A percentile compares a stretch with the other conserved stretches of the same genome.
These are phyloP conservation scores for Picochlorum sp. DNA, from an alignment of 139 green algal genomes.

Conservation along the genomic window DNA sequence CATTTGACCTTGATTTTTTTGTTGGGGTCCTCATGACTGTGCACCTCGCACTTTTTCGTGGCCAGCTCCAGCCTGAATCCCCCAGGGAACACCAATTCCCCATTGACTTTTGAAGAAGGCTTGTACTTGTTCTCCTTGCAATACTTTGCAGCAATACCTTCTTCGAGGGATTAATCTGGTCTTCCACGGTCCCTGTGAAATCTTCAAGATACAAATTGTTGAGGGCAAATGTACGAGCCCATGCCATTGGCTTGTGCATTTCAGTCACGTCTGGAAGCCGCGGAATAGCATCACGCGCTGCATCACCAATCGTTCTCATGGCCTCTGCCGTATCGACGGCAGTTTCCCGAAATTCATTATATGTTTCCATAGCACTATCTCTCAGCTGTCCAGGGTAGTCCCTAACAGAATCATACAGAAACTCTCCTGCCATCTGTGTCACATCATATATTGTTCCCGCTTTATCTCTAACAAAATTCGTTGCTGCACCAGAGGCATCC, in stretches of 20 bases:
- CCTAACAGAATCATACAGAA: neutral
- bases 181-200: neutral
- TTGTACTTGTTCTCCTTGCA: neutral
- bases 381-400: neutral
- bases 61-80: conserved; percentile 14
- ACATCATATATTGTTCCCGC: neutral
- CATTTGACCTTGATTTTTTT: conserved; percentile 10
- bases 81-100: conserved; percentile 11
- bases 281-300: neutral
- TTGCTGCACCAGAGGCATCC: neutral
- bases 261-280: neutral
- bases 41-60: conserved; percentile 5
- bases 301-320: neutral
- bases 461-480: neutral
- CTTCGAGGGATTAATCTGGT: neutral
- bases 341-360: neutral
- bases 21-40: neutral
- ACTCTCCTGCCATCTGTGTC: neutral
- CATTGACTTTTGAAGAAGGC: conserved; percentile 11
- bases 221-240: neutral
- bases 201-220: neutral
- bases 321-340: neutral
- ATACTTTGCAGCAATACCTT: conserved; percentile 10
- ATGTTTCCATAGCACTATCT: neutral
- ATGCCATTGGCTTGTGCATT: neutral